Conservation (phyloP, 805 yeast species). For the Gaillardinia entomophila region DNA sequence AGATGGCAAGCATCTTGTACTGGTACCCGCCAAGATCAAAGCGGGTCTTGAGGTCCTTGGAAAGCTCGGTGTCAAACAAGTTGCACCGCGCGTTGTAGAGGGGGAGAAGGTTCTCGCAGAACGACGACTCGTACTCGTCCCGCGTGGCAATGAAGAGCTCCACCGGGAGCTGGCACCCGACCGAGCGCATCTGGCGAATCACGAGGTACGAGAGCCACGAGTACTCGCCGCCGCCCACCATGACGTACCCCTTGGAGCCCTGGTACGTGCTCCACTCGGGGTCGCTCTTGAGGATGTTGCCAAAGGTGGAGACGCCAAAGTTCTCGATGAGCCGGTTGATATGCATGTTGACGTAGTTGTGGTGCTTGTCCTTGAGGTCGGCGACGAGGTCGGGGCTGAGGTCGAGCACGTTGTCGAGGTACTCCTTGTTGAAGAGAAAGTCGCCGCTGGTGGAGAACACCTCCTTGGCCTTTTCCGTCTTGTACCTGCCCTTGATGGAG, state of each 20-base stretch:
- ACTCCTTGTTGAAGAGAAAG: conserved; percentile 41
- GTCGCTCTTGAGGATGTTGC: conserved; percentile 22
- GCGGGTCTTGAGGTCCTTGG: conserved; percentile 6
- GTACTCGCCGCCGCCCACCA: conserved; percentile 50
- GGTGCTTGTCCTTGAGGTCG: conserved; percentile 34
- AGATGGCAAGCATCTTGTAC: conserved; percentile 50
- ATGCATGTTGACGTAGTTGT: conserved; percentile 23
- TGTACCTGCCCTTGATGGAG: conserved; percentile 39
- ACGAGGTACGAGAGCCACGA: conserved; percentile 47
- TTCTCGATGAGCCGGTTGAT: conserved; percentile 22
- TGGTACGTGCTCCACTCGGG: conserved; percentile 35
- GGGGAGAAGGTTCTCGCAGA: conserved; percentile 38
- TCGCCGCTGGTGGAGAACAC: conserved; percentile 33
- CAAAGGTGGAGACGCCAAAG: conserved; percentile 26
- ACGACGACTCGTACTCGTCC: conserved; percentile 40
- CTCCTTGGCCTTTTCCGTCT: conserved; percentile 38
- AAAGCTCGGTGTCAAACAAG: conserved; percentile 28
- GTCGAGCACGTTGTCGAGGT: conserved; percentile 38
- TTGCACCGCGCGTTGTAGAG: conserved; percentile 42
- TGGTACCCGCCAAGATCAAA: conserved; percentile 42
- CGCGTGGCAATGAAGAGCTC: conserved; percentile 44
- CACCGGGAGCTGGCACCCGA: conserved; percentile 43
- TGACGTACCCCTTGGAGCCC: conserved; percentile 35
- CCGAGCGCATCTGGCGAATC: conserved; percentile 39
- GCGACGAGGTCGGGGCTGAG: conserved; percentile 27